A percentile compares a stretch with the other conserved stretches of the same genome.
These are phyloP conservation scores for Saccharomyces pastorianus DNA, from an alignment of 1,139 yeast species.

Conservation along the genomic window DNA sequence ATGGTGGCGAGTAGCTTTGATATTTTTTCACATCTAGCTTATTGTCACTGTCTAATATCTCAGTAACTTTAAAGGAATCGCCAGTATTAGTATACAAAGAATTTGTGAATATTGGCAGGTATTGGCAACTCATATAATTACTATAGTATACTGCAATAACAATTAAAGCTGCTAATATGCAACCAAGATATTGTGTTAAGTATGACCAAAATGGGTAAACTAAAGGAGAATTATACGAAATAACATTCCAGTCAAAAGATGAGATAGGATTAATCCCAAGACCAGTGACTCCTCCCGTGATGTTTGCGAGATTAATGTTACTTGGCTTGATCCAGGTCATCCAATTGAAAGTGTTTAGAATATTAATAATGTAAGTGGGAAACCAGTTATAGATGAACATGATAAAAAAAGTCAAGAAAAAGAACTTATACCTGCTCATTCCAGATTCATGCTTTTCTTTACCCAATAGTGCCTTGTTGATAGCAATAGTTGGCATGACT, in stretches of 20 bases:
- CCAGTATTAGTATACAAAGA: slow-evolving; percentile 44
- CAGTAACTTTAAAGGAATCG: slow-evolving; percentile 35
- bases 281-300: slow-evolving; percentile 47
- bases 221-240: slow-evolving; percentile 31
- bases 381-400: slow-evolving; percentile 50
- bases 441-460: slow-evolving; percentile 42
- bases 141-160: slow-evolving; percentile 42
- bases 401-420: slow-evolving; percentile 34
- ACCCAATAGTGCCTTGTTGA: slow-evolving; percentile 44
- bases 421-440: slow-evolving; percentile 40
- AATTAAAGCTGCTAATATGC: slow-evolving; percentile 37
- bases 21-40: slow-evolving; percentile 38
- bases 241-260: slow-evolving; percentile 45
- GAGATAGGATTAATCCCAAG: slow-evolving; percentile 50
- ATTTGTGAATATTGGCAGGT: slow-evolving; percentile 49
- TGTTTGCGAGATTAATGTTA: slow-evolving; percentile 44
- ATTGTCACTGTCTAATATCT: slow-evolving; percentile 36
- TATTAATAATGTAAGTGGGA: slow-evolving; percentile 35
- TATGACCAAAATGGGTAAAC: slow-evolving; percentile 42
- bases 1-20: slow-evolving; percentile 47
- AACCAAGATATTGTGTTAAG: slow-evolving; percentile 38
- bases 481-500: slow-evolving; percentile 46
- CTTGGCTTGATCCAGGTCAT: slow-evolving; percentile 55
- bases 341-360: slow-evolving; percentile 44
- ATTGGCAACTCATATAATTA: slow-evolving; percentile 46